Conservation (phyloP, 2,329 filamentous ascomycete species). For the Fusarium hostae region DNA sequence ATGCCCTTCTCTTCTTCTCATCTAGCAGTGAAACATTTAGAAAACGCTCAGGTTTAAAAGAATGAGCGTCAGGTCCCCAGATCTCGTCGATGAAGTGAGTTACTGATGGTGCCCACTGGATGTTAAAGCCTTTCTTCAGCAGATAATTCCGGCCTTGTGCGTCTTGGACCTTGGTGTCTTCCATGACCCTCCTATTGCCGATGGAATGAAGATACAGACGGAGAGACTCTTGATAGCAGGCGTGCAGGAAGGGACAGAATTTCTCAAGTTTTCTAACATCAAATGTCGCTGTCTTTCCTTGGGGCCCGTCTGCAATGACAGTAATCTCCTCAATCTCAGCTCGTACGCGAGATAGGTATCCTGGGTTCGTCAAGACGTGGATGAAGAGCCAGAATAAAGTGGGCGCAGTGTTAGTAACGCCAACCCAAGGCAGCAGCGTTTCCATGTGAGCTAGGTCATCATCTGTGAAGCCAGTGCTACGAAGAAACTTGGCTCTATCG, state of each 20-base stretch:
- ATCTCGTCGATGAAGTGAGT: slow-evolving; percentile 30
- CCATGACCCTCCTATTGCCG: slow-evolving; percentile 52
- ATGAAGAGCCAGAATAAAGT: slow-evolving; percentile 52
- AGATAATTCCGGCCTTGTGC: slow-evolving; percentile 38
- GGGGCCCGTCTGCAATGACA: neutral
- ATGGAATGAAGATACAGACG: slow-evolving; percentile 52
- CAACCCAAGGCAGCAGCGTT: slow-evolving; percentile 46
- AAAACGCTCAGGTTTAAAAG: slow-evolving; percentile 41
- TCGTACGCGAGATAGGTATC: slow-evolving; percentile 44
- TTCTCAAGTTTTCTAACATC: slow-evolving; percentile 50
- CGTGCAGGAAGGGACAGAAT: slow-evolving; percentile 54
- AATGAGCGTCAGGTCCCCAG: slow-evolving; percentile 37
- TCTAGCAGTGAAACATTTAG: slow-evolving; percentile 22
- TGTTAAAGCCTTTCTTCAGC: slow-evolving; percentile 39
- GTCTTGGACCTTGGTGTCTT: slow-evolving; percentile 51
- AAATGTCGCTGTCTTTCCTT: slow-evolving; percentile 40
- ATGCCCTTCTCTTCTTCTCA: slow-evolving; percentile 38
- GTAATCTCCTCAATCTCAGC: slow-evolving; percentile 45
- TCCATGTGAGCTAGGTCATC: slow-evolving; percentile 47
- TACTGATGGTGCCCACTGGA: slow-evolving; percentile 40
- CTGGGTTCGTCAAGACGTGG: slow-evolving; percentile 45
- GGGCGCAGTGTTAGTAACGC: slow-evolving; percentile 52
- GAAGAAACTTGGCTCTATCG: slow-evolving; percentile 42
- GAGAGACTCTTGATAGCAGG: slow-evolving; percentile 57
- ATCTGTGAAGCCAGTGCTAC: slow-evolving; percentile 45